Base-by-base conservation (phyloP, 148 eudicot genomes). In the Rhododendron vialii region DNA sequence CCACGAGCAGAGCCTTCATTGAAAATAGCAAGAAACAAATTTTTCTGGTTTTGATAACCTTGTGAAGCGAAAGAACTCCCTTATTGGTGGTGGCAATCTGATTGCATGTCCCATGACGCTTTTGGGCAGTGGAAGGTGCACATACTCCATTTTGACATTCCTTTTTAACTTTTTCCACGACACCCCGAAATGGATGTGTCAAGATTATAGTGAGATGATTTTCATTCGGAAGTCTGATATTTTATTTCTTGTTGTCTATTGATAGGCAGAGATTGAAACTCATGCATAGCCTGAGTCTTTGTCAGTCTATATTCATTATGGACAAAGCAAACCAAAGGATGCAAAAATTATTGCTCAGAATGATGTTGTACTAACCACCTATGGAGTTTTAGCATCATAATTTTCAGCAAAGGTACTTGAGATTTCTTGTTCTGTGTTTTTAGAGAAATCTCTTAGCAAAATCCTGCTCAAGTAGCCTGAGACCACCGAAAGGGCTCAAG, bases 91-190 rank as follows among this genome's bases (percentile, higher is more conserved):
- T 63, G 98, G 98, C 74, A 95, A 86, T 93, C 92, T 97, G 84
- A 97, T 97, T 89, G 86, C 94, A 10, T 97, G 98, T 87, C 99
- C 98, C n/a, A 93, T 95, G 99, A 97, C 98, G 76, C 98, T 97
- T 85, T 80, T 95, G 74, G 92, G 98, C 99, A 97, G 91, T 97
- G 99, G 99, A 97, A 97, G 99, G 99, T 97, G 90, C 74, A 43
- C 57, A 18, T 71, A 30, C 24, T 75, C 18, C 74, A n/a, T 43
- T 78, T 38, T 43, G 35, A n/a, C 48, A 14, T 15, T 84, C 3
- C 13, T 13, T 17, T 55, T 67, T 67, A 15, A 2, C 1, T 20
- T 80, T 55, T 85, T 51, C 17, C 15, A 14, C 1, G 17, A 24
- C 35, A 26, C 13, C 15, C 4, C 2, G 14, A 41, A 35, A 53